Evolutionary conservation across 2,329 filamentous ascomycete genomes (phyloP).

Genomic region (Xylaria multiplex): DNA sequence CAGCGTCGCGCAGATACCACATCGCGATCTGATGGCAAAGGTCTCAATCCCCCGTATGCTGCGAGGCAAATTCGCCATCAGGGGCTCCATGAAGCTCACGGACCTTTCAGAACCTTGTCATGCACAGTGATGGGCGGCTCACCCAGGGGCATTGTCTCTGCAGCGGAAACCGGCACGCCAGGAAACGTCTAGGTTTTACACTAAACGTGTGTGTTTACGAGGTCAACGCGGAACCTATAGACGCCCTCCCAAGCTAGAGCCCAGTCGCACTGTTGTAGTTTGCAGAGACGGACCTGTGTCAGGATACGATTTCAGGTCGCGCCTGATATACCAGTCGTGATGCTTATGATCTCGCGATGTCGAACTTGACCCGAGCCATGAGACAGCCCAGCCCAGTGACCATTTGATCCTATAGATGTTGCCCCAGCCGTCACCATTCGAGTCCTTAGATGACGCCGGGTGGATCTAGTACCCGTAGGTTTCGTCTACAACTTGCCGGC

Average conservation of each 20-base stretch:
- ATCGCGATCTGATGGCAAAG: too few relatives aligned
- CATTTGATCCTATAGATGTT: too few relatives aligned
- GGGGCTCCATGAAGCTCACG: too few relatives aligned
- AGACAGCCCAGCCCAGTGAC: too few relatives aligned
- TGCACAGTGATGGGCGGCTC: too few relatives aligned
- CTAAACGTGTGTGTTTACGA: not conserved
- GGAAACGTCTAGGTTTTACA: not conserved
- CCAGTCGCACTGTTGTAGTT: not conserved
- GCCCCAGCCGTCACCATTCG: too few relatives aligned
- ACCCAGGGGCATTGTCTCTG: not conserved
- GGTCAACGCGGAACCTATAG: too few relatives aligned
- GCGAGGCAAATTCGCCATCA: too few relatives aligned
- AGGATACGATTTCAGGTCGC: not conserved
- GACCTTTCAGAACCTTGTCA: too few relatives aligned
- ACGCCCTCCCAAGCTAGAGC: not conserved
- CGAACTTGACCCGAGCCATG: not conserved
- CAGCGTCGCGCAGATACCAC: too few relatives aligned
- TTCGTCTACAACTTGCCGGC: not conserved
- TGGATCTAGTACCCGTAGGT: not conserved
- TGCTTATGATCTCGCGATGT: not conserved
- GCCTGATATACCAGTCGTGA: not conserved
- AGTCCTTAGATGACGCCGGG: too few relatives aligned
- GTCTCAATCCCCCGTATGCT: too few relatives aligned
- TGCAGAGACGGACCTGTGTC: not conserved
- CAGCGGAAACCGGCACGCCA: not conserved